Base-by-base conservation (phyloP, 805 yeast genomes). In the Candida bentonensis region DNA sequence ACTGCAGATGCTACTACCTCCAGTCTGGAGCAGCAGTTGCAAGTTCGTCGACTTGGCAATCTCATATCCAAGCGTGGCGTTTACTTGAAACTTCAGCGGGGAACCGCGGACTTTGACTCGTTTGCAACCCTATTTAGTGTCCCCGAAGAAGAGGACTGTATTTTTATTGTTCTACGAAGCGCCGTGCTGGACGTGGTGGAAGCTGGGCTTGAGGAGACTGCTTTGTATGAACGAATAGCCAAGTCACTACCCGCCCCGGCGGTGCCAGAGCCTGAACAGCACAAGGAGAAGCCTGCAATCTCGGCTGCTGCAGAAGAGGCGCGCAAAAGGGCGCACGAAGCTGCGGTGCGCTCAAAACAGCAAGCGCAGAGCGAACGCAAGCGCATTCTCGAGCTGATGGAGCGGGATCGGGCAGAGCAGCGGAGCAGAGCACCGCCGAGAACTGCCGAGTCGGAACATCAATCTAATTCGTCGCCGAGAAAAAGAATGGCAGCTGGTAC, bases 61-160 rank as follows among this genome's bases (percentile, higher is more conserved):
- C 44, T 50, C 4, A 54, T 52, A 36, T 50, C 36, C 2, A 41
- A 49, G 4, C 57, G 64, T 3, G 62, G 65, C n/a, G 62, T 76
- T 2, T 63, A 69, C 33, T 54, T 78, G 23, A 58, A 62, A 46
- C 54, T 78, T 21, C 28, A 54, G 1, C 60, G 65, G 40, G 69
- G 61, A 2, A 60, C 77, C 1, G 52, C 54, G 0, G 74, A 76
- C 47, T 76, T 65, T 47, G 53, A 48, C 1, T 63, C 64, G 50
- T 78, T 81, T 52, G 62, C 67, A 27, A 78, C 76, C 48, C 62
- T 79, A n/a, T 78, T 77, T 49, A 76, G 76, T 2, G 60, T 66
- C 15, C 20, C 11, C 7, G 62, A 69, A 4, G 53, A 52, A 0
- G 65, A 69, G 2, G 88, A 88, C 1, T 69, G 82, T 49, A 61